Evolutionary conservation across 306 rosid species (phyloP).

Genomic region (Cicer arietinum): DNA sequence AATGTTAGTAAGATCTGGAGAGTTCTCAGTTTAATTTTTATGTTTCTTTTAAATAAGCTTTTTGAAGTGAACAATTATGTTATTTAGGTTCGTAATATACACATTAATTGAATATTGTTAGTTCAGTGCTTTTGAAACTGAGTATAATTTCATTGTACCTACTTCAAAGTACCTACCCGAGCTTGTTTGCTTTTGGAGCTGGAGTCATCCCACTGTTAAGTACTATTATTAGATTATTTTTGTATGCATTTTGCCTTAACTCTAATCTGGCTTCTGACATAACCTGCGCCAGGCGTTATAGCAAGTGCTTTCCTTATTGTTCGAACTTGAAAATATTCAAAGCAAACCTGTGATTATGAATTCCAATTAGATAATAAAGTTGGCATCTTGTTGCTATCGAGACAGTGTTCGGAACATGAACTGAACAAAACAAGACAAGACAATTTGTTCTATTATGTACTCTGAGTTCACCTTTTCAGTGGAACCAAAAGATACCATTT

Average conservation of each 20-base stretch:
- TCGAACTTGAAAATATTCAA: slow-evolving; percentile 39
- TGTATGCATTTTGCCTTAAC: slow-evolving; percentile 9
- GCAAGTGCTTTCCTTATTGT: slow-evolving; percentile 16
- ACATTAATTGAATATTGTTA: slow-evolving; percentile 15
- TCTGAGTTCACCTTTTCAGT: not conserved
- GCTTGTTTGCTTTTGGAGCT: slow-evolving; percentile 35
- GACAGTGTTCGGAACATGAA: not conserved
- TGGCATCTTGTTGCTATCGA: slow-evolving; percentile 35
- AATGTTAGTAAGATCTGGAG: slow-evolving; percentile 76
- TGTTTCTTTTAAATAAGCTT: slow-evolving; percentile 1
- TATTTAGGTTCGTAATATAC: slow-evolving; percentile 29
- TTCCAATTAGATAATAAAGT: slow-evolving; percentile 18
- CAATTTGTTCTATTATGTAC: not conserved
- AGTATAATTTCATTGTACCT: slow-evolving; percentile 27
- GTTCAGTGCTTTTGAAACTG: slow-evolving; percentile 32
- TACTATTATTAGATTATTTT: slow-evolving; percentile 18
- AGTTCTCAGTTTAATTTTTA: slow-evolving; percentile 34
- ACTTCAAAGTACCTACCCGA: slow-evolving; percentile 14
- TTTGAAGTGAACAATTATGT: not conserved
- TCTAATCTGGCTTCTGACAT: slow-evolving; percentile 27
- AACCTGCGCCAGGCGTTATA: slow-evolving; percentile 3
- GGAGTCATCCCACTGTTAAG: slow-evolving; percentile 24
- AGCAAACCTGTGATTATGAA: slow-evolving; percentile 7
- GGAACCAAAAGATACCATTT: not conserved
- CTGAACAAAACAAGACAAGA: not conserved